Evolutionary conservation across 2,329 filamentous ascomycete genomes (phyloP).

Genomic region (Esteya vermicola): DNA sequence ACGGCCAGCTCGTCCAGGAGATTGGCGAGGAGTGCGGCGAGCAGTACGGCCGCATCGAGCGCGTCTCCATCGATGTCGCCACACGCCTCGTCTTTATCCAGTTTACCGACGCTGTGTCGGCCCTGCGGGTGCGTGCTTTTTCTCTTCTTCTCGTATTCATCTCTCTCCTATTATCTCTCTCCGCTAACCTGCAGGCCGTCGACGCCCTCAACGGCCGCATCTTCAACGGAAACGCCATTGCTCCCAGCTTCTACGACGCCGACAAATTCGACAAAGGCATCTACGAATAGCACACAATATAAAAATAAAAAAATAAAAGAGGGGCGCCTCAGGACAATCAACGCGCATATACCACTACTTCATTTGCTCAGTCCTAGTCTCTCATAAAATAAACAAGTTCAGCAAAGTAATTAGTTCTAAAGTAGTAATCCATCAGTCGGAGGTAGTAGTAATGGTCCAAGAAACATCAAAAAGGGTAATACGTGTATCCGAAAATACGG

Average conservation of each 20-base stretch:
- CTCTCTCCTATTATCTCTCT: not conserved
- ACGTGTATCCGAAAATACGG: not conserved
- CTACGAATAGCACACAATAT: conserved; percentile 4
- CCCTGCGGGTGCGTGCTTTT: conserved; percentile 60
- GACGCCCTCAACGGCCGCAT: conserved; percentile 77
- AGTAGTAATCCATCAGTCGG: no score
- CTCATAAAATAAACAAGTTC: not conserved
- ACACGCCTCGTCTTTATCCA: conserved; percentile 73
- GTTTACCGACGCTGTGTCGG: conserved; percentile 75
- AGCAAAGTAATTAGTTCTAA: conserved; percentile 10
- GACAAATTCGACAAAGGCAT: conserved; percentile 65
- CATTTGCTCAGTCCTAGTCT: not conserved
- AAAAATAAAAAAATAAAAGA: not conserved
- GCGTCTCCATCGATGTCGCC: conserved; percentile 58
- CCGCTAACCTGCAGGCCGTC: conserved; percentile 51
- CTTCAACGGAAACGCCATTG: conserved; percentile 77
- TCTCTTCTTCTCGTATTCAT: not conserved
- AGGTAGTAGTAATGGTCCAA: conserved; percentile 1
- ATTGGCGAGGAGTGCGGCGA: conserved; percentile 84
- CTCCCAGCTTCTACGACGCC: conserved; percentile 66
- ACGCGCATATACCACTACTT: no score
- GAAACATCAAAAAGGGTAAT: not conserved
- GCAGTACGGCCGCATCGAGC: conserved; percentile 70
- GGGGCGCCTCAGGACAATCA: no score
- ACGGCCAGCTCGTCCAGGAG: conserved; percentile 63